phyloP scores from a whole-genome alignment of 768 basidiomycete species.

The Serpula lacrymans region DNA sequence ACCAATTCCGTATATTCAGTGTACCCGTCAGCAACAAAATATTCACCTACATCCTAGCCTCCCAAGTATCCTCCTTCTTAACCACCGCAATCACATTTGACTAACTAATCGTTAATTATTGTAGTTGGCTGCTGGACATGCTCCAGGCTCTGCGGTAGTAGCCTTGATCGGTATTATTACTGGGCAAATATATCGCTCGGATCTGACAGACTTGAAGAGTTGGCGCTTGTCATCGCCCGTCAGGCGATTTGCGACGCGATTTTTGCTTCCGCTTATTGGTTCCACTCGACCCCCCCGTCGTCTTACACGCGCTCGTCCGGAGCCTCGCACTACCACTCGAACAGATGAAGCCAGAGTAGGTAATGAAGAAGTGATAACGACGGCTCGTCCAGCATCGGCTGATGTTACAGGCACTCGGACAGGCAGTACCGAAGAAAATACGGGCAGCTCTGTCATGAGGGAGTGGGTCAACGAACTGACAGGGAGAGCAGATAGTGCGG shows the following conservation, averaged over 20 bases:
- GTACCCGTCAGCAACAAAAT: constrained; percentile 74
- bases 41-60: constrained; percentile 65
- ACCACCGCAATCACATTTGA: constrained; percentile 1
- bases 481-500: constrained; percentile 52
- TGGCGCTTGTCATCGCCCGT: constrained; percentile 71
- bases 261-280: constrained; percentile 67
- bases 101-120: constrained; percentile 8
- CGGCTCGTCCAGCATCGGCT: constrained; percentile 41
- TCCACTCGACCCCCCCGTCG: constrained; percentile 60
- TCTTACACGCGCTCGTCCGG: constrained; percentile 73
- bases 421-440: constrained; percentile 19
- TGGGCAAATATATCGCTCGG: constrained; percentile 82
- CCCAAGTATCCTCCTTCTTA: constrained; percentile 48
- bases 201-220: constrained; percentile 71
- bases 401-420: constrained; percentile 16
- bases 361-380: constrained; percentile 64
- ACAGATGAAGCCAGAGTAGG: constrained; percentile 17
- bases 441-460: constrained; percentile 55
- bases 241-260: constrained; percentile 51
- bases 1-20: constrained; percentile 74
- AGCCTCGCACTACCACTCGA: constrained; percentile 25
- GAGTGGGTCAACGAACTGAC: constrained; percentile 83
- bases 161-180: constrained; percentile 62
- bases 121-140: constrained; percentile 66
- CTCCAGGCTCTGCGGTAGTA: constrained; percentile 63